Base-by-base conservation (phyloP, 2,329 filamentous ascomycete species). In the Ophiobolus disseminans region DNA sequence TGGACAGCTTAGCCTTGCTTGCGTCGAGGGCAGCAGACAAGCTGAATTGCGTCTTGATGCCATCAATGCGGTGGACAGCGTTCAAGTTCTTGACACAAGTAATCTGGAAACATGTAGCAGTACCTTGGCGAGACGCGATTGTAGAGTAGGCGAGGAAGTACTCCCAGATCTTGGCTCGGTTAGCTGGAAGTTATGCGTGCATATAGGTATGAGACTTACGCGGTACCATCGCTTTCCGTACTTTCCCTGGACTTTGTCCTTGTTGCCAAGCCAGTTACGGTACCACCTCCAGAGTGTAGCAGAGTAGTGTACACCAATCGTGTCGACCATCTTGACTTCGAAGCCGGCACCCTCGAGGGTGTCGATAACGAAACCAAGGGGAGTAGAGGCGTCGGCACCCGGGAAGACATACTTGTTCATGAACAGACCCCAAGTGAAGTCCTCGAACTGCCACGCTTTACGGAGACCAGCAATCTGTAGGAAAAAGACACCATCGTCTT, bases 401-500 rank as follows among this genome's bases (percentile, higher is more conserved):
- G 92, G 94, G 84, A 97, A 97, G 74, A 97, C 83, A 77, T 97
- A 96, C 81, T 96, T 97, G 87, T 97, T 97, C 91, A 97, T 96
- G 84, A 97, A 97, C 37, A 97, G 83, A 73, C 94, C 94, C 94
- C 94, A 97, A 75, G 93, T 89, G 41, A 97, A 84, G 78, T 97
- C 93, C 81, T 97, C 92, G 71, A 96, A 97, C 76, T 97, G 94
- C 94, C 94, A 97, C 57, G 83, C 81, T 80, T 95, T 95, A 65
- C 94, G 88, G 54, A 99, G 84, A 78, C 94, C 94, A 65, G 93
- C 91, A 65, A 95, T 91, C 76, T 97, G 94, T 53, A 97, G 82
- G 84, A 94, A 97, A 81, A 97, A 96, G 60, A 91, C 85, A 74
- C 94, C 94, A 61, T 97, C 91, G 61, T 97, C 94, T 55, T 97